phyloP scores from a whole-genome alignment of 768 basidiomycete genomes.

The Suillus decipiens region DNA sequence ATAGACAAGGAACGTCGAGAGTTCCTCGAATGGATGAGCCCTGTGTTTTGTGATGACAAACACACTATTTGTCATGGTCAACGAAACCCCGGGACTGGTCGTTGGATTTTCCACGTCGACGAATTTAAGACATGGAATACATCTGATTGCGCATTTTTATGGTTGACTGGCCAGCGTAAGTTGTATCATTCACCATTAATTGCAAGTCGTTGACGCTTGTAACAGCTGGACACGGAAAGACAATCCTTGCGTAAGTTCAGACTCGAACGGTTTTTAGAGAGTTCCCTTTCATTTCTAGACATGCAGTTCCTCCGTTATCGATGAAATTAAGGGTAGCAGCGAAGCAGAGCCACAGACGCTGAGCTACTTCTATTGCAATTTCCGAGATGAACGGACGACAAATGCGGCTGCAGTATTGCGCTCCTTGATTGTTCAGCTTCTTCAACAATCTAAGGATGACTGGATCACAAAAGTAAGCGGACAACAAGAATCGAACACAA shows the following conservation, averaged over 20 bases:
- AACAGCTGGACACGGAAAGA: background rate
- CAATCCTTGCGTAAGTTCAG: background rate
- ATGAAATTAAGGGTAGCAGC: background rate
- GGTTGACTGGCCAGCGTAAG: background rate
- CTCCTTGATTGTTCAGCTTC: constrained; percentile 20
- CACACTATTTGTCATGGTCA: background rate
- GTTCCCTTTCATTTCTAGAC: background rate
- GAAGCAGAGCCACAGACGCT: background rate
- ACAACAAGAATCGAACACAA: background rate
- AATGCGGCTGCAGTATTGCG: constrained; percentile 17
- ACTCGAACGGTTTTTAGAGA: background rate
- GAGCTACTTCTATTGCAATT: background rate
- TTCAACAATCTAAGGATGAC: background rate
- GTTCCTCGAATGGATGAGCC: background rate
- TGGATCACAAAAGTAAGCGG: background rate
- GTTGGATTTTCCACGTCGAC: background rate
- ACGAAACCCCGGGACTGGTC: background rate
- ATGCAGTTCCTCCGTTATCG: constrained; percentile 3
- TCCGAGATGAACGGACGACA: constrained; percentile 9
- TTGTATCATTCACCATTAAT: background rate
- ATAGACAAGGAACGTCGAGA: background rate
- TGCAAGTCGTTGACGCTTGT: background rate
- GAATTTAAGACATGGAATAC: background rate
- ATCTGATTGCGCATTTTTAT: background rate
- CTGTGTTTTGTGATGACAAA: background rate